Percentiles rank a stretch among this genome's conserved stretches.
Evolutionary conservation across 345 rosid genomes (phyloP).

Genomic region (Erodium maritimum): DNA sequence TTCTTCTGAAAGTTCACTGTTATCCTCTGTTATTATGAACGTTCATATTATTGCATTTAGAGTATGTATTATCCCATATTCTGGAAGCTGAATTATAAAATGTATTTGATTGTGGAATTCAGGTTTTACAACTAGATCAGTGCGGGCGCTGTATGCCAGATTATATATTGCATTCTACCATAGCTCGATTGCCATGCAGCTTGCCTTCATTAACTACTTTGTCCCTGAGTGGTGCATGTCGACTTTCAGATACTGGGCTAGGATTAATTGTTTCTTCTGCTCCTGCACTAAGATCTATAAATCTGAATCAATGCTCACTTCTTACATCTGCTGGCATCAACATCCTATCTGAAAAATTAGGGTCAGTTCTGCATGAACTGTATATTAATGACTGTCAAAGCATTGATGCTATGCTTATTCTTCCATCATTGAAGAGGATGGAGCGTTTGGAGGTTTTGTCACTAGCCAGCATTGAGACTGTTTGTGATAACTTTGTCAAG

Average conservation of each 20-base stretch:
- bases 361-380: slow-evolving; percentile 55
- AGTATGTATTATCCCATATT: slow-evolving; percentile 1
- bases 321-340: slow-evolving; percentile 47
- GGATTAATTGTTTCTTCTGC: slow-evolving; percentile 44
- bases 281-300: slow-evolving; percentile 49
- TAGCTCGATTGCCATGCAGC: slow-evolving; percentile 41
- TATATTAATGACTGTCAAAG: slow-evolving; percentile 70
- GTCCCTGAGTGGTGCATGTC: slow-evolving; percentile 70
- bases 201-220: slow-evolving; percentile 48
- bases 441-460: slow-evolving; percentile 63
- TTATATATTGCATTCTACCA: slow-evolving; percentile 32
- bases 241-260: slow-evolving; percentile 71
- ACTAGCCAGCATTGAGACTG: slow-evolving; percentile 46
- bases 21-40: neutral
- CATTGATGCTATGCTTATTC: slow-evolving; percentile 43
- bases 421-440: slow-evolving; percentile 52
- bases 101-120: slow-evolving; percentile 15
- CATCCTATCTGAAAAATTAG: slow-evolving; percentile 42
- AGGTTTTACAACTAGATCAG: slow-evolving; percentile 82
- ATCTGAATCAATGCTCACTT: slow-evolving; percentile 80
- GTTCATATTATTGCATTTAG: neutral
- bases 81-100: slow-evolving; percentile 5
- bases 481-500: slow-evolving; percentile 44
- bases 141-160: slow-evolving; percentile 86
- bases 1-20: too few species aligned